These are phyloP conservation scores for Tulasnella sp. DNA, from an alignment of 768 basidiomycete genomes.

Conservation along the genomic window DNA sequence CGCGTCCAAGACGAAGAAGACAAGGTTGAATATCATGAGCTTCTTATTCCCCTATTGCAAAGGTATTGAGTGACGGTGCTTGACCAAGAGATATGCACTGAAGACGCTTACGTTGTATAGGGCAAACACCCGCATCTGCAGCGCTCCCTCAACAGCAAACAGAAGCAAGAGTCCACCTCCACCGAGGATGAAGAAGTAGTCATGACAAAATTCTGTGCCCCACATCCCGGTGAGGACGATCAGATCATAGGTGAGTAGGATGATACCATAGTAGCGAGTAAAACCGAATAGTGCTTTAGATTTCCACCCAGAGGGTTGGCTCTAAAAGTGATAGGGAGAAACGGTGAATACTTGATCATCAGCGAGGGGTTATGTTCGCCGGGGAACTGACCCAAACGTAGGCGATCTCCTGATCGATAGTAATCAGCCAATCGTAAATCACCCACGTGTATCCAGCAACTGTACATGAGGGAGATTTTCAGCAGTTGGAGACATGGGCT, in stretches of 20 bases:
- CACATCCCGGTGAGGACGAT: neutral
- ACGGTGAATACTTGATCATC: too few relatives aligned
- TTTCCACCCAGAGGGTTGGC: neutral
- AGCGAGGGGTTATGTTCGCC: too few relatives aligned
- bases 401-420: constrained; percentile 5
- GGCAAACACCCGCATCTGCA: neutral
- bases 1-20: constrained; percentile 3
- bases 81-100: neutral
- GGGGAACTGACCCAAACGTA: constrained; percentile 1
- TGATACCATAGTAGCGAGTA: constrained; percentile 5
- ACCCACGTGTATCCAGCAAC: constrained; percentile 5
- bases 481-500: too few relatives aligned
- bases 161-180: neutral
- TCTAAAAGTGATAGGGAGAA: too few relatives aligned
- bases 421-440: constrained; percentile 6
- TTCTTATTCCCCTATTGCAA: neutral
- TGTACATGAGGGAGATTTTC: neutral
- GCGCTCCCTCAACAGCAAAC: constrained; percentile 1
- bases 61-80: neutral
- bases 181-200: constrained; percentile 8
- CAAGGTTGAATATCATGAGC: neutral
- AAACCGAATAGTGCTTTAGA: constrained; percentile 1
- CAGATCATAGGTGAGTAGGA: neutral
- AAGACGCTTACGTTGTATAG: neutral
- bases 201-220: neutral